Conservation (phyloP, 2,329 filamentous ascomycete genomes). For the Aspergillus sp. region DNA sequence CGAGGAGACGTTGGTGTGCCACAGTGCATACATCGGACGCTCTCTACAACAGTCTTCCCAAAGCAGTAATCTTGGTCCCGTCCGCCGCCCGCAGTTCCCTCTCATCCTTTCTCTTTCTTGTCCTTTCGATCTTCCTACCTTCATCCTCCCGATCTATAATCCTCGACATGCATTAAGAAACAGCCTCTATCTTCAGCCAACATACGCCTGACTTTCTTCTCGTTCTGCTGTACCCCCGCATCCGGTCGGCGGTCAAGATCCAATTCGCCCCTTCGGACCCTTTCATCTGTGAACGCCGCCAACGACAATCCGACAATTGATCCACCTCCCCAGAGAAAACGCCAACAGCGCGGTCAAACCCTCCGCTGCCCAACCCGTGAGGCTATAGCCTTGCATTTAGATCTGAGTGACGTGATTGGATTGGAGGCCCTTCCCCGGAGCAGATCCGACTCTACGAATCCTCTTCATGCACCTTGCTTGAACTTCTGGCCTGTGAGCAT, state of each 20-base stretch:
- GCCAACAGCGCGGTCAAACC: conserved; percentile 8
- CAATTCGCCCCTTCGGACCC: conserved; percentile 14
- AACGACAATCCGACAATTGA: conserved; percentile 1
- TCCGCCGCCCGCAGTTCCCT: not conserved
- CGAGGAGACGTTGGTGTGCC: not conserved
- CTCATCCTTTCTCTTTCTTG: not conserved
- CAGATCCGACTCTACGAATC: conserved; percentile 6
- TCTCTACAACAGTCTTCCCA: conserved; percentile 1
- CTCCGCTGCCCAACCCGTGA: conserved; percentile 39
- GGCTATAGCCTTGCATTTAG: conserved; percentile 29
- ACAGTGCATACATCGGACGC: not conserved
- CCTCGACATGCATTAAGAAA: not conserved
- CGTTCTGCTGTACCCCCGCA: not conserved
- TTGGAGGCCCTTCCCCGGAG: conserved; percentile 1
- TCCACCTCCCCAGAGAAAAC: conserved; percentile 5
- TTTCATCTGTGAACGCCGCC: conserved; percentile 3
- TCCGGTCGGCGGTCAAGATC: not conserved
- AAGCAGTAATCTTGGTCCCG: not conserved
- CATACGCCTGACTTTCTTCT: not conserved
- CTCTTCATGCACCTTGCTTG: conserved; percentile 3
- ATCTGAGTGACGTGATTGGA: conserved; percentile 19
- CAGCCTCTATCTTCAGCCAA: not conserved
- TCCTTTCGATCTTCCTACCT: not conserved
- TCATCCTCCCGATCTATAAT: not conserved
- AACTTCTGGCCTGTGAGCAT: conserved; percentile 2